Percentiles rank a stretch among this genome's conserved stretches.
Evolutionary conservation across 345 rosid species (phyloP).

Genomic region (Salix dunnii): DNA sequence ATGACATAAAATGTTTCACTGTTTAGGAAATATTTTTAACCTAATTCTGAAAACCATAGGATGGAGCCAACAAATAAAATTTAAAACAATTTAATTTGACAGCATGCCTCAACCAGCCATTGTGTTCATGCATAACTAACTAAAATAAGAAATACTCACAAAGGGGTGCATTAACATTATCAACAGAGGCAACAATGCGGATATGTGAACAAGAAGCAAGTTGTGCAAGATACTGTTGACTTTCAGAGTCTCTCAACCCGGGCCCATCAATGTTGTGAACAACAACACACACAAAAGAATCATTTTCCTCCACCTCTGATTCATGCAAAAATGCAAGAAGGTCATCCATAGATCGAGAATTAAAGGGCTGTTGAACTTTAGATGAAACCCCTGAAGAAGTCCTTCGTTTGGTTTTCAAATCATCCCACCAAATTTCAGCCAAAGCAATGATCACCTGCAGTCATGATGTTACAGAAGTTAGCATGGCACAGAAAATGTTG

Average conservation of each 20-base stretch:
- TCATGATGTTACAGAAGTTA: background rate
- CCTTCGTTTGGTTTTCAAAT: constrained; percentile 46
- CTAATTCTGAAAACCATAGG: too few relatives aligned
- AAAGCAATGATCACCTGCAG: constrained; percentile 54
- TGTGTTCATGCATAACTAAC: background rate
- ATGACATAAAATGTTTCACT: background rate
- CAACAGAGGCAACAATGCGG: constrained; percentile 80
- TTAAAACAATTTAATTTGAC: background rate
- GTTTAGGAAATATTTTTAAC: background rate
- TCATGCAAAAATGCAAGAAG: constrained; percentile 57
- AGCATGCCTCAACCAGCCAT: background rate
- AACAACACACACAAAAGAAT: constrained; percentile 59
- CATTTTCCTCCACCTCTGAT: constrained; percentile 42
- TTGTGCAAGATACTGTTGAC: constrained; percentile 70
- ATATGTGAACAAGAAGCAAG: constrained; percentile 75
- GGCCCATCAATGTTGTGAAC: constrained; percentile 91
- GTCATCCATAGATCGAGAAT: constrained; percentile 67
- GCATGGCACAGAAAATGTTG: background rate
- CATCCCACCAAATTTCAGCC: constrained; percentile 70
- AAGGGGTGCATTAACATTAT: constrained; percentile 80
- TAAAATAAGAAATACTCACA: constrained; percentile 42
- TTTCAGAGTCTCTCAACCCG: constrained; percentile 71
- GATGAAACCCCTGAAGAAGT: constrained; percentile 26
- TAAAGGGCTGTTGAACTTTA: constrained; percentile 53
- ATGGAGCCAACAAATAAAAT: too few relatives aligned